Evolutionary conservation across 805 yeast species (phyloP), one percentile per base, ranked within the genome.

Genomic region (Phaffomyces opuntiae): DNA sequence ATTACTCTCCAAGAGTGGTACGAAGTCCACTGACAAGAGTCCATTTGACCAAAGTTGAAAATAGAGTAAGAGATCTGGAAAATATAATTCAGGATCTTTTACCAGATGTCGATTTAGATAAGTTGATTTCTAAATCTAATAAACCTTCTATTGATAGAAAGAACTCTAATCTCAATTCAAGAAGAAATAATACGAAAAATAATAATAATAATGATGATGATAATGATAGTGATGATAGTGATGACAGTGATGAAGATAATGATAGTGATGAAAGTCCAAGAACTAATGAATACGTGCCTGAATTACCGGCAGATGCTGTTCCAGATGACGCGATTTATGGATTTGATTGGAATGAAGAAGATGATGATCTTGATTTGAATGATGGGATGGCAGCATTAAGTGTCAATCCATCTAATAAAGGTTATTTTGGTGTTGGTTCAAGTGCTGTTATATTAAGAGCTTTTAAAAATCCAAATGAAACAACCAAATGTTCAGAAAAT

Each of bases 1-100:
- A 77, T 2, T 87, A 87, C 59, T 81, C 90, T 21, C 96, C 96
- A 14, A 71, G 85, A 49, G 75, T 81, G 2, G 81, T 83, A 32
- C 69, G 96, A 45, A 80, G 91, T 5, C 96, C 96, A 0, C 66
- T 87, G 46, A 87, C 96, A 0, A 68, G 96, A 53, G 87, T 84
- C 5, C 83, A 86, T 65, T 66, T 87, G 52, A 87, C 95, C 14
- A 75, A 75, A 44, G 88, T 87, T 27, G 96, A 87, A 62, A 73
- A 69, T 43, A 63, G 79, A 40, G 75, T 76, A 6, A 61, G 67
- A 33, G 69, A 62, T 35, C 58, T 80, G 46, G 83, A 79, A 56
- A 50, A 55, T 11, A 50, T 79, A 11, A 53, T 80, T 9, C 52
- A 58, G 21, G 70, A 65, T 38, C 51, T 77, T 14, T 50, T 73